Percentiles rank a stretch among this genome's conserved stretches.
Conservation (phyloP, 108 stramenopile species). For the Cyclotella distinguenda region DNA sequence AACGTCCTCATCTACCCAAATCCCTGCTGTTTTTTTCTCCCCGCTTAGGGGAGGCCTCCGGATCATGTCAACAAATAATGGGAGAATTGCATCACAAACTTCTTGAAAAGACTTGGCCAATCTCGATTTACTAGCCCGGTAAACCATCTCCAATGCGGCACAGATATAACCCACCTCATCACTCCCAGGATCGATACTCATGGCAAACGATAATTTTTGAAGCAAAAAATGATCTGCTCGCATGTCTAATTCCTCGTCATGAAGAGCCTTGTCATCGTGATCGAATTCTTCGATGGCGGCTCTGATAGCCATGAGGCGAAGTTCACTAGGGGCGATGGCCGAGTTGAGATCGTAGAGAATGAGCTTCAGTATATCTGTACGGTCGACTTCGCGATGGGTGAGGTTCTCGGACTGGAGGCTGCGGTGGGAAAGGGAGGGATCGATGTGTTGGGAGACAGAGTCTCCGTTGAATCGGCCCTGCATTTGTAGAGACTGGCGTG, state of each 20-base stretch:
- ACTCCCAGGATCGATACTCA: constrained; percentile 22
- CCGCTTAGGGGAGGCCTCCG: constrained; percentile 17
- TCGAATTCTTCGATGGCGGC: constrained; percentile 53
- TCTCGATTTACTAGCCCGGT: constrained; percentile 31
- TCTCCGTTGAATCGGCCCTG: no score
- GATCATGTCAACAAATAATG: constrained; percentile 52
- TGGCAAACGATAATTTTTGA: constrained; percentile 49
- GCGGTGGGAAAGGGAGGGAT: no score
- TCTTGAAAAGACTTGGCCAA: constrained; percentile 49
- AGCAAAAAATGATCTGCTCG: constrained; percentile 51
- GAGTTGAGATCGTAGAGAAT: constrained; percentile 56
- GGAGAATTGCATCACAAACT: constrained; percentile 37
- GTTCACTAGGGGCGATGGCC: constrained; percentile 45
- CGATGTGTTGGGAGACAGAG: no score
- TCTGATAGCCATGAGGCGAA: constrained; percentile 44
- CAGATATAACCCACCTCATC: constrained; percentile 50
- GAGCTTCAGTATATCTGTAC: constrained; percentile 41
- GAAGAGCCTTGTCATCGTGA: constrained; percentile 39
- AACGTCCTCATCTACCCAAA: constrained; percentile 7
- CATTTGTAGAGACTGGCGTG: no score
- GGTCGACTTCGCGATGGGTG: constrained; percentile 9
- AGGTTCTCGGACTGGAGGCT: background rate
- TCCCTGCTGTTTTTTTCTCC: constrained; percentile 2
- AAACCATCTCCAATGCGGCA: constrained; percentile 50
- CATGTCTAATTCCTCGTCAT: constrained; percentile 55